Percentiles rank a stretch among this genome's conserved stretches.
These are phyloP conservation scores for Trichodelitschia bisporula DNA, from an alignment of 495 filamentous ascomycete species.

Conservation along the genomic window DNA sequence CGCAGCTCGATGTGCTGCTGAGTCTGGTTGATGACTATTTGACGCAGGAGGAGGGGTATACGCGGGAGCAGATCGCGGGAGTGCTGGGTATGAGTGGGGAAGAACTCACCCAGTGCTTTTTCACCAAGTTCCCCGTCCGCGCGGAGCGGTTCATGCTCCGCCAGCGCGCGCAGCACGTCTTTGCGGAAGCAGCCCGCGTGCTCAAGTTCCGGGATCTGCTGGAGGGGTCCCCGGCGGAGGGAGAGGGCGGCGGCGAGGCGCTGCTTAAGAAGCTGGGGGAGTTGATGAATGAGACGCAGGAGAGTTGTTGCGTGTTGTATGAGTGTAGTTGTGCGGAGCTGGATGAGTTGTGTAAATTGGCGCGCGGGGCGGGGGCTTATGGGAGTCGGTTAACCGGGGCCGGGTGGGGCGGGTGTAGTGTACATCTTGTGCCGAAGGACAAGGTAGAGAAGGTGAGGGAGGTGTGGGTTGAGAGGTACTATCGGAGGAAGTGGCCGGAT, in stretches of 20 bases:
- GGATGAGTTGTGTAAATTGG: constrained; percentile 64
- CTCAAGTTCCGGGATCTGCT: constrained; percentile 58
- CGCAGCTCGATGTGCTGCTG: constrained; percentile 46
- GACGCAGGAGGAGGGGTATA: constrained; percentile 57
- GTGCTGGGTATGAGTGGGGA: constrained; percentile 40
- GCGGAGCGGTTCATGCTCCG: constrained; percentile 72
- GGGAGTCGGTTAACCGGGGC: constrained; percentile 80
- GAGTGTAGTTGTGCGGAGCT: constrained; percentile 81
- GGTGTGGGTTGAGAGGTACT: constrained; percentile 62
- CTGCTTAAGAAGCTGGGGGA: constrained; percentile 51
- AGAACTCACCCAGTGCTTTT: constrained; percentile 49
- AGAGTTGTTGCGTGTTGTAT: constrained; percentile 59
- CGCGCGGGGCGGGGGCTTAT: constrained; percentile 50
- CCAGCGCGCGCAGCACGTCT: constrained; percentile 73
- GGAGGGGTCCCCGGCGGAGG: constrained; percentile 14
- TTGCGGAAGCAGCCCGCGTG: constrained; percentile 69
- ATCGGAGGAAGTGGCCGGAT: constrained; percentile 40
- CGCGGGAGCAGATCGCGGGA: constrained; percentile 60
- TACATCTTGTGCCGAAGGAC: constrained; percentile 71
- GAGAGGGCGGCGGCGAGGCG: constrained; percentile 25
- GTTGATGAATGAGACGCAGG: constrained; percentile 73
- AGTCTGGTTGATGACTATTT: constrained; percentile 36
- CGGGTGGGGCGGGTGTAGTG: constrained; percentile 89
- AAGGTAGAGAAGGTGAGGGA: constrained; percentile 61
- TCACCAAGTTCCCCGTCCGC: constrained; percentile 65